Evolutionary conservation across 768 basidiomycete species (phyloP).

Genomic region (Boletus subcaerulescens): DNA sequence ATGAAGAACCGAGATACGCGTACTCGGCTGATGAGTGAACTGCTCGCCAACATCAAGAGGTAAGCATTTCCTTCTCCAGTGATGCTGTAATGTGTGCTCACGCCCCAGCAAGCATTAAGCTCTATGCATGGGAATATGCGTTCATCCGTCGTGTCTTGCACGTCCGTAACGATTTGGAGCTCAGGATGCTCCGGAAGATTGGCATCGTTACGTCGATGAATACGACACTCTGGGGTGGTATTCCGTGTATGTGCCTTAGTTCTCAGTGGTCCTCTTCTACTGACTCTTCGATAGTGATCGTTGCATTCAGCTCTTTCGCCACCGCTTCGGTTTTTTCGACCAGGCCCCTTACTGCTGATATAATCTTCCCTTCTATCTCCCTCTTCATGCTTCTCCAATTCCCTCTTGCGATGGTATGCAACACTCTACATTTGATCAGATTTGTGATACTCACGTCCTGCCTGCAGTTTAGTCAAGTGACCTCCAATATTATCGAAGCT

Average conservation of each 20-base stretch:
- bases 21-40: conserved; percentile 86
- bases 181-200: conserved; percentile 80
- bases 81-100: background rate
- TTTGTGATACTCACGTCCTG: background rate
- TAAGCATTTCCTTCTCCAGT: conserved; percentile 15
- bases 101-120: conserved; percentile 64
- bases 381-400: conserved; percentile 86
- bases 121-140: conserved; percentile 94
- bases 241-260: conserved; percentile 43
- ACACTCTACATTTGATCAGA: background rate
- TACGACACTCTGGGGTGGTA: conserved; percentile 61
- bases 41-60: conserved; percentile 91
- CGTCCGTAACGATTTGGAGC: conserved; percentile 78
- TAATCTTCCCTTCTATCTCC: conserved; percentile 95
- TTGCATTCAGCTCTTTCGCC: conserved; percentile 82
- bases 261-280: background rate
- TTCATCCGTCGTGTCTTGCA: conserved; percentile 78
- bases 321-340: conserved; percentile 60
- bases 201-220: conserved; percentile 71
- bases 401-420: conserved; percentile 74
- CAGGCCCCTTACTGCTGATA: conserved; percentile 77
- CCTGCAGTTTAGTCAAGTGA: conserved; percentile 63
- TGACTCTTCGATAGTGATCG: conserved; percentile 44
- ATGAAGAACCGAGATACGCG: conserved; percentile 92
- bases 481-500: conserved; percentile 81